phyloP scores from a whole-genome alignment of 257 asterid species.

The Vinca minor region DNA sequence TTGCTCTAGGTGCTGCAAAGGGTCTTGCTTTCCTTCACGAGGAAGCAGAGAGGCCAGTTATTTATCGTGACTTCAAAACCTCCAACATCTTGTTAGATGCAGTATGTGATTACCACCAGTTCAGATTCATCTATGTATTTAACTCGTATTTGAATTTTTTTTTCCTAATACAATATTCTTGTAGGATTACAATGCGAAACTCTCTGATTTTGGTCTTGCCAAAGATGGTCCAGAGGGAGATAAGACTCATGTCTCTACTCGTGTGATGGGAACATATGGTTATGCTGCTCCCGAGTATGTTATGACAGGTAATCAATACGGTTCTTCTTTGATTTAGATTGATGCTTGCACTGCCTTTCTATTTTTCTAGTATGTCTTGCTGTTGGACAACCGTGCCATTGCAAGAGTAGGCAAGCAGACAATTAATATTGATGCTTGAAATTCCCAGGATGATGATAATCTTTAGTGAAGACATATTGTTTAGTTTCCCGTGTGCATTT shows the following conservation, averaged over 20 bases:
- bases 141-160: neutral
- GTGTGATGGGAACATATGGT: slow-evolving; percentile 98
- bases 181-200: slow-evolving; percentile 93
- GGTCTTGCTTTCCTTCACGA: slow-evolving; percentile 96
- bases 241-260: slow-evolving; percentile 92
- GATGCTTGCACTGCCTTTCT: too few species aligned
- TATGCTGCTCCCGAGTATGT: slow-evolving; percentile 98
- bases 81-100: slow-evolving; percentile 91
- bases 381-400: too few species aligned
- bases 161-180: slow-evolving; percentile 16
- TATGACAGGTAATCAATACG: slow-evolving; percentile 99
- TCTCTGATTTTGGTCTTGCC: slow-evolving; percentile 97
- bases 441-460: too few species aligned
- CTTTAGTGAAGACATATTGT: too few species aligned
- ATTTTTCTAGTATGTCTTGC: too few species aligned
- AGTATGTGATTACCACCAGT: slow-evolving; percentile 41
- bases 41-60: slow-evolving; percentile 94
- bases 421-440: too few species aligned
- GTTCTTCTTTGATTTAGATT: too few species aligned
- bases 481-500: too few species aligned
- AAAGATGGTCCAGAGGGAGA: slow-evolving; percentile 98
- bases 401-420: too few species aligned
- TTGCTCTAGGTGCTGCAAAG: slow-evolving; percentile 92
- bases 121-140: slow-evolving; percentile 3
- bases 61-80: slow-evolving; percentile 96